Evolutionary conservation across 2,329 filamentous ascomycete species (phyloP), one percentile per base, ranked within the genome.

Genomic region (Alternaria gaisen): DNA sequence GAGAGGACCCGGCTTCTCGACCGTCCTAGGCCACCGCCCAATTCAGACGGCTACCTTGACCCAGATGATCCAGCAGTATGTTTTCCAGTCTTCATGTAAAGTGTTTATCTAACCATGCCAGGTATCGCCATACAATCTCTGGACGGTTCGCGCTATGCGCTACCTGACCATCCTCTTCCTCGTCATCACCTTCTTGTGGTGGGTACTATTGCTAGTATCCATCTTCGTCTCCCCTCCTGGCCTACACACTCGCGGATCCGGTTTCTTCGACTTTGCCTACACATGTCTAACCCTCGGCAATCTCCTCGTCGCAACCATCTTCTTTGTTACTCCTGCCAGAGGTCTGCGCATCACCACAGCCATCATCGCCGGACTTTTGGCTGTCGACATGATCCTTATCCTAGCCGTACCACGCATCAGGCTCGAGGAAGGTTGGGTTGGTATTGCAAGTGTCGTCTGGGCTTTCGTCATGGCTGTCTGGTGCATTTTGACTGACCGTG

Each of bases 61-160:
- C 91, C 91, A 12, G 90, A 93, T 82, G 91, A 94, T 75, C 91
- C 91, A 75, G 91, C 91, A 66, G 91, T 97, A 79, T 79, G 87
- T 58, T n/a, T 5, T 34, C n/a, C 40, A 24, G 10, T 38, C n/a
- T 38, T 22, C 16, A 4, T 3, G 22, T 34, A 26, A 0, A 46
- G 26, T n/a, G 2, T 41, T 11, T 14, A 26, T 57, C 72, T 78
- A 60, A 76, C 43, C 12, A 28, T 48, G 20, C 4, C 51, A 82
- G 84, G 89, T 92, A 24, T 92, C 93, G 3, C 95, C 95, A 0
- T 97, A 97, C 81, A 99, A 99, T 72, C 87, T 98, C 38, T 97
- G 93, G 90, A 92, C 88, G 60, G 91, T 99, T 51, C 90, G 95
- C 18, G 87, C 91, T 47, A 83, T 95, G 56, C 88, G 93, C 75